A percentile compares a stretch with the other conserved stretches of the same genome.
Conservation (phyloP, 2,329 filamentous ascomycete genomes). For the Xylaria sp. region DNA sequence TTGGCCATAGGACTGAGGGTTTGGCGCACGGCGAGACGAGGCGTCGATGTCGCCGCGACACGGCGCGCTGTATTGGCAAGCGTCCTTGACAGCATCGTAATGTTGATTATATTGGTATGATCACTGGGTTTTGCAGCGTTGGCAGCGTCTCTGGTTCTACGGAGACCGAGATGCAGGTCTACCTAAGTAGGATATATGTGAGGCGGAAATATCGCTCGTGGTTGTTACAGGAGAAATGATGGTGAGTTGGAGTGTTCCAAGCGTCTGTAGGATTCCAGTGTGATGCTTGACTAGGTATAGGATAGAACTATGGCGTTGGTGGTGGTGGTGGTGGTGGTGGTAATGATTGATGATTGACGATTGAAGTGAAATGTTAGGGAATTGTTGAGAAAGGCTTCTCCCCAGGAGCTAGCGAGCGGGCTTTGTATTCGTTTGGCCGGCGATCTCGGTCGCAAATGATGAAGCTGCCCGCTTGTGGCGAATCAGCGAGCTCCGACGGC, state of each 20-base stretch:
- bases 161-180: constrained; percentile 9
- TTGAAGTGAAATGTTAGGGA: constrained; percentile 23
- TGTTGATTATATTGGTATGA: constrained; percentile 12
- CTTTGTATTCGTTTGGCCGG: constrained; percentile 45
- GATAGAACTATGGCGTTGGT: constrained; percentile 25
- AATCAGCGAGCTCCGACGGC: constrained; percentile 46
- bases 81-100: constrained; percentile 62
- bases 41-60: constrained; percentile 56
- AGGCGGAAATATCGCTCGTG: constrained; percentile 17
- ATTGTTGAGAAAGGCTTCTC: constrained; percentile 16
- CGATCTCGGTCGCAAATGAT: constrained; percentile 51
- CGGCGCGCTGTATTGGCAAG: constrained; percentile 54
- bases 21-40: constrained; percentile 55
- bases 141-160: constrained; percentile 12
- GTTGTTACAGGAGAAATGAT: background rate
- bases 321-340: constrained; percentile 12
- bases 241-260: constrained; percentile 4
- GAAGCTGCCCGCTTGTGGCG: constrained; percentile 41
- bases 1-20: constrained; percentile 55
- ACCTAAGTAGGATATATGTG: background rate
- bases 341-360: no score
- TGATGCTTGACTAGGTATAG: constrained; percentile 12
- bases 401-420: constrained; percentile 36
- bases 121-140: constrained; percentile 11
- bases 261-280: background rate